Percentiles rank a stretch among this genome's conserved stretches.
phyloP scores from a whole-genome alignment of 495 filamentous ascomycete species.

The Penicillium riverlandense region DNA sequence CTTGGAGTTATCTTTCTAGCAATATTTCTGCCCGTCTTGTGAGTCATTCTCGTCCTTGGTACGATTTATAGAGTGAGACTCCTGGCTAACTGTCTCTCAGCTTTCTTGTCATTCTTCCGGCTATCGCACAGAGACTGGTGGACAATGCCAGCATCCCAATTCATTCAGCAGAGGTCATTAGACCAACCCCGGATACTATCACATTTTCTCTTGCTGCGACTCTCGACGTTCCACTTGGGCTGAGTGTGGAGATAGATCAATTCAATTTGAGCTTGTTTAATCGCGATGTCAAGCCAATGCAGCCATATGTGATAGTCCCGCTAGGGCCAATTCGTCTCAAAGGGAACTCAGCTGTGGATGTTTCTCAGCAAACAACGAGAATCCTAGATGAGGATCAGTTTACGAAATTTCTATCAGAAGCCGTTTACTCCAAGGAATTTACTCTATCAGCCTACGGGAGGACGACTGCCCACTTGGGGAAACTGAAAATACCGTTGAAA shows the following conservation, averaged over 20 bases:
- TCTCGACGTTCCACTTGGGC: conserved; percentile 23
- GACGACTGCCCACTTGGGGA: conserved; percentile 26
- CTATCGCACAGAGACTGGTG: conserved; percentile 33
- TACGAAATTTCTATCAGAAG: conserved; percentile 25
- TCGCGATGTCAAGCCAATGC: conserved; percentile 19
- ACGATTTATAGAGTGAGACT: too few species aligned
- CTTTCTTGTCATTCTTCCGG: conserved; percentile 26
- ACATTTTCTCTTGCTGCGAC: conserved; percentile 28
- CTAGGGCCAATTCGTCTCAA: conserved; percentile 24
- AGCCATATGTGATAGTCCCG: conserved; percentile 27
- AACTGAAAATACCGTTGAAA: conserved; percentile 22
- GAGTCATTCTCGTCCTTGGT: conserved; percentile 1
- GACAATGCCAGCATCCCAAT: conserved; percentile 30
- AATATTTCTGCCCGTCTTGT: conserved; percentile 37
- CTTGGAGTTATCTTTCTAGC: conserved; percentile 29
- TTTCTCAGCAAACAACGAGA: conserved; percentile 24
- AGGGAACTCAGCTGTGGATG: conserved; percentile 20
- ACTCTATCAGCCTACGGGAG: conserved; percentile 28
- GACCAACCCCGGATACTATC: conserved; percentile 24
- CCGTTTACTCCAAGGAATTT: conserved; percentile 28
- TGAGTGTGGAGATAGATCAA: conserved; percentile 25
- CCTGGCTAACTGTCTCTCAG: not conserved
- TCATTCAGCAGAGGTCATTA: conserved; percentile 23
- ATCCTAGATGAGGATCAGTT: conserved; percentile 31
- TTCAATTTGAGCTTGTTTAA: conserved; percentile 31